These are phyloP conservation scores for Arabidopsis lyrata DNA, from an alignment of 441 rosid species.

Conservation along the genomic window DNA sequence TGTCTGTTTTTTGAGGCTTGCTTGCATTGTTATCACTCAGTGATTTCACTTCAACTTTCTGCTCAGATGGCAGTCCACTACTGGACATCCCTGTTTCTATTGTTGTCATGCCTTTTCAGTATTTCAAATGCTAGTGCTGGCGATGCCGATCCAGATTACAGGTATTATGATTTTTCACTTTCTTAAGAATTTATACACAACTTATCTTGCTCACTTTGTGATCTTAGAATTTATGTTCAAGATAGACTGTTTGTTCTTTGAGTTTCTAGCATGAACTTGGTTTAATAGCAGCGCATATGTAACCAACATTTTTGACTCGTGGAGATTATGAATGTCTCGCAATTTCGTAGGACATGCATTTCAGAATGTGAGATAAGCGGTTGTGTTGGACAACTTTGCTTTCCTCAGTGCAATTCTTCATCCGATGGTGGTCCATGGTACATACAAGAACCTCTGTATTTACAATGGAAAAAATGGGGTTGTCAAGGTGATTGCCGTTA, in stretches of 20 bases:
- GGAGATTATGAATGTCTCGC: slow-evolving; percentile 9
- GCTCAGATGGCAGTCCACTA: slow-evolving; percentile 56
- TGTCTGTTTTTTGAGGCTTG: not conserved
- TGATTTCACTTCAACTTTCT: slow-evolving; percentile 21
- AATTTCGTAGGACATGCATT: slow-evolving; percentile 59
- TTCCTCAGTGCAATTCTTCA: slow-evolving; percentile 75
- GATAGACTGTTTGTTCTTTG: not conserved
- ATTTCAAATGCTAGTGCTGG: slow-evolving; percentile 80
- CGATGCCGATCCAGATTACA: slow-evolving; percentile 81
- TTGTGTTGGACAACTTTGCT: slow-evolving; percentile 73
- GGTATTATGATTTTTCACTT: slow-evolving; percentile 49
- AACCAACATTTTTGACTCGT: slow-evolving; percentile 7
- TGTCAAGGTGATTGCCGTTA: slow-evolving; percentile 89
- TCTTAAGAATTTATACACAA: not conserved
- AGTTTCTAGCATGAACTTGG: slow-evolving; percentile 9
- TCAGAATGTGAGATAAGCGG: slow-evolving; percentile 64
- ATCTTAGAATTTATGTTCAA: not conserved
- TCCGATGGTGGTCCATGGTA: slow-evolving; percentile 79
- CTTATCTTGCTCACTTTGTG: not conserved
- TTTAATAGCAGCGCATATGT: not conserved
- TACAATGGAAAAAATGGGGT: slow-evolving; percentile 82
- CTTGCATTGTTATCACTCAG: not conserved
- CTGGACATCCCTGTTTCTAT: slow-evolving; percentile 51
- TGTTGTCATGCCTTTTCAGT: slow-evolving; percentile 59
- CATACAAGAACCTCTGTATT: slow-evolving; percentile 78